A percentile compares a stretch with the other conserved stretches of the same genome.
Conservation (phyloP, 2,329 filamentous ascomycete species). For the Pseudogymnoascus sp. region DNA sequence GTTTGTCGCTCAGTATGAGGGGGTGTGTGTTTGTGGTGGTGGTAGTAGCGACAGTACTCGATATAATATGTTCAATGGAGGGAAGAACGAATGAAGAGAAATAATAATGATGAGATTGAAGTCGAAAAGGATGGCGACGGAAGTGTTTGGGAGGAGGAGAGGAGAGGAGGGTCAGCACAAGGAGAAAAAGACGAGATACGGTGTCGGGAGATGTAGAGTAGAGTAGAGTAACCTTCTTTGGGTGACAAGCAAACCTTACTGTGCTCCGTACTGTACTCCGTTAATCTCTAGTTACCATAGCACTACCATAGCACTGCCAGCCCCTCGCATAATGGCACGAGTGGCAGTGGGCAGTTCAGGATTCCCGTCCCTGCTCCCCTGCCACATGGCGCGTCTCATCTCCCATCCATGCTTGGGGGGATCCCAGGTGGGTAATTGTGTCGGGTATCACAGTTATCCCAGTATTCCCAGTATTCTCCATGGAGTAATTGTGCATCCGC, state of each 20-base stretch:
- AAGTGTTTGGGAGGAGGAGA: neutral
- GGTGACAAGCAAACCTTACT: neutral
- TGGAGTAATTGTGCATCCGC: neutral
- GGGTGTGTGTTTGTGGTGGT: neutral
- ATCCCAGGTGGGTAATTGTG: neutral
- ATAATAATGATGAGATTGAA: neutral
- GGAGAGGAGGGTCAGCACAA: neutral
- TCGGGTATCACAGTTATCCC: neutral
- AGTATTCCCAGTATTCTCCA: neutral
- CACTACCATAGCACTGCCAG: neutral
- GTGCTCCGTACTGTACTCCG: no score
- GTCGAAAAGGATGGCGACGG: neutral
- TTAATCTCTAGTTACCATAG: neutral
- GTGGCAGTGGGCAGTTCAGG: neutral
- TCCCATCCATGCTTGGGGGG: neutral
- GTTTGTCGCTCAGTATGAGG: neutral
- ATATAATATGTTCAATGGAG: neutral
- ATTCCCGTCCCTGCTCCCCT: constrained; percentile 1
- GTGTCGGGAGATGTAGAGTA: neutral
- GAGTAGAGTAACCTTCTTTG: neutral
- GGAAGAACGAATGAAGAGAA: no score
- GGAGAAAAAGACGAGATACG: neutral
- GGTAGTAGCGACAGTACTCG: neutral
- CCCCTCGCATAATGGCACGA: neutral
- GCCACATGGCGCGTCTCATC: constrained; percentile 7